Conservation (phyloP, 2,329 filamentous ascomycete species). For the Fusarium luffae region DNA sequence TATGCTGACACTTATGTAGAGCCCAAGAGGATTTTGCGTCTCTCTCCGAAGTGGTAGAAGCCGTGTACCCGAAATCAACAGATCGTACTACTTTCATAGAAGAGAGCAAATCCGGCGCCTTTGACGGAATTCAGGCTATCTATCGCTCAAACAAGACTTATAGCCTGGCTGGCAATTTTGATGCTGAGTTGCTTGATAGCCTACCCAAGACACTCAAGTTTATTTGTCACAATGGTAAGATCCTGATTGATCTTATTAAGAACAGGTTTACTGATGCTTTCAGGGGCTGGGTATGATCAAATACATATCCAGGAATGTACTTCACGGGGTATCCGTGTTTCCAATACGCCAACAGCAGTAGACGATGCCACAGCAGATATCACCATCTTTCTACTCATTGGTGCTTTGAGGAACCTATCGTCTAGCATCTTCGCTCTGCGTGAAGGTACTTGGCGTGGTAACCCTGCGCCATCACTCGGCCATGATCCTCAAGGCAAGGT, state of each 20-base stretch:
- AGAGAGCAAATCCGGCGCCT: slow-evolving; percentile 71
- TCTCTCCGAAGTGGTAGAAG: slow-evolving; percentile 70
- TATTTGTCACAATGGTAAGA: slow-evolving; percentile 69
- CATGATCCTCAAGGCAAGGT: slow-evolving; percentile 83
- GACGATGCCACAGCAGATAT: slow-evolving; percentile 87
- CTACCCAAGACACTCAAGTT: slow-evolving; percentile 66
- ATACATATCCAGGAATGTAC: slow-evolving; percentile 80
- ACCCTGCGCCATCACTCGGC: slow-evolving; percentile 67
- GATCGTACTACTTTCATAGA: slow-evolving; percentile 74
- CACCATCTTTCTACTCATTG: slow-evolving; percentile 83
- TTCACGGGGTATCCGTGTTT: slow-evolving; percentile 73
- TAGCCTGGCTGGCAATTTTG: slow-evolving; percentile 73
- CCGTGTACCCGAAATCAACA: slow-evolving; percentile 70
- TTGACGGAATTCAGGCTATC: slow-evolving; percentile 72
- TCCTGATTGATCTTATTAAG: not conserved
- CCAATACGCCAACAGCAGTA: slow-evolving; percentile 83
- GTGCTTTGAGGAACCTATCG: slow-evolving; percentile 80
- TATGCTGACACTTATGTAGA: not conserved
- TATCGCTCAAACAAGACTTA: slow-evolving; percentile 79
- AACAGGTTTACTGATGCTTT: not conserved
- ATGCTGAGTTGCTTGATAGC: slow-evolving; percentile 73
- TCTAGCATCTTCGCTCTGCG: slow-evolving; percentile 73
- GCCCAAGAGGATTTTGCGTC: slow-evolving; percentile 66
- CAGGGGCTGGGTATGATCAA: slow-evolving; percentile 87
- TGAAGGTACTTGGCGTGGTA: slow-evolving; percentile 74